phyloP scores from a whole-genome alignment of 495 filamentous ascomycete genomes.

The Aspergillus cristatus region DNA sequence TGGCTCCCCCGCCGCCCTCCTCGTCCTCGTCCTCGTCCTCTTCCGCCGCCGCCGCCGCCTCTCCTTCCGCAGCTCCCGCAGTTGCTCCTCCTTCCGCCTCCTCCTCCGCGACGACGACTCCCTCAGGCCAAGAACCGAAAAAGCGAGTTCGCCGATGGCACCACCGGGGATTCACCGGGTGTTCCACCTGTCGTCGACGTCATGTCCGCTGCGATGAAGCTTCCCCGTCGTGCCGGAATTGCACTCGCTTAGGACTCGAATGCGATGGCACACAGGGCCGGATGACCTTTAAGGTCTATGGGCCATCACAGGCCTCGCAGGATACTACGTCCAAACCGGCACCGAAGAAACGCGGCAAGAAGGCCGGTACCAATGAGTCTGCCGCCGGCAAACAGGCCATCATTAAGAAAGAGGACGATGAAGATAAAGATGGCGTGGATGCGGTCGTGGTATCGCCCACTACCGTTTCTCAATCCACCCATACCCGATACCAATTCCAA shows the following conservation, averaged over 20 bases:
- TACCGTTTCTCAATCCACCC: slow-evolving; percentile 7
- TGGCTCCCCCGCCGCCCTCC: slow-evolving; percentile 1
- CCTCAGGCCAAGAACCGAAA: slow-evolving; percentile 17
- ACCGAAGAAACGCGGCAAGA: slow-evolving; percentile 16
- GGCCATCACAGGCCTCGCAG: slow-evolving; percentile 15
- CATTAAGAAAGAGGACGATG: slow-evolving; percentile 10
- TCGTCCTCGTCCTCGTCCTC: slow-evolving; percentile 2
- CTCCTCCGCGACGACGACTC: slow-evolving; percentile 6
- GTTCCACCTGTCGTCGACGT: slow-evolving; percentile 32
- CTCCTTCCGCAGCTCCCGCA: slow-evolving; percentile 1
- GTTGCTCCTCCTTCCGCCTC: slow-evolving; percentile 5
- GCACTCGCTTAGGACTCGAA: slow-evolving; percentile 26
- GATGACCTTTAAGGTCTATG: slow-evolving; percentile 37
- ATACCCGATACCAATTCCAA: slow-evolving; percentile 16
- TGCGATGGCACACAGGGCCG: slow-evolving; percentile 32
- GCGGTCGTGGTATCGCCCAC: slow-evolving; percentile 18
- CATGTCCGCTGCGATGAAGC: slow-evolving; percentile 39
- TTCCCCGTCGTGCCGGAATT: slow-evolving; percentile 34
- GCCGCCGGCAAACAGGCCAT: slow-evolving; percentile 5
- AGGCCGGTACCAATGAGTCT: slow-evolving; percentile 7
- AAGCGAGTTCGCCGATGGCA: slow-evolving; percentile 35
- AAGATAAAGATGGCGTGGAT: slow-evolving; percentile 2
- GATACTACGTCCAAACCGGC: slow-evolving; percentile 9
- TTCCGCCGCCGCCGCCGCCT: slow-evolving; percentile 4
- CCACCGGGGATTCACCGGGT: slow-evolving; percentile 32